Evolutionary conservation across 2,329 filamentous ascomycete species (phyloP).

Genomic region (Penicillium verrucosum): DNA sequence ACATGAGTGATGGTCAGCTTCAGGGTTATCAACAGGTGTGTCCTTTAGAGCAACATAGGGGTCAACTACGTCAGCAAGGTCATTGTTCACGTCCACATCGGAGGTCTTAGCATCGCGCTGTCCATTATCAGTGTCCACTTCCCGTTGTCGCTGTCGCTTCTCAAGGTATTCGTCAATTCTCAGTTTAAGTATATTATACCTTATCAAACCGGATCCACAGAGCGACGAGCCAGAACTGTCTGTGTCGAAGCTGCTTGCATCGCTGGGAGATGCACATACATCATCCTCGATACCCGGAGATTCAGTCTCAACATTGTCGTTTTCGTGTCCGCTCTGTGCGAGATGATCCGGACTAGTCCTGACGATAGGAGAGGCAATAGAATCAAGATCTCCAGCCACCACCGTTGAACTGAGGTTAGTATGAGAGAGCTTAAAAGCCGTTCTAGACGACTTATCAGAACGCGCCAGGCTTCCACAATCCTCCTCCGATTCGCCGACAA

Average conservation of each 20-base stretch:
- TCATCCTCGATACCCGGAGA: background rate
- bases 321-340: background rate
- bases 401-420: background rate
- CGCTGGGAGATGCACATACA: background rate
- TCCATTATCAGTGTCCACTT: background rate
- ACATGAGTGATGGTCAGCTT: background rate
- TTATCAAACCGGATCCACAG: background rate
- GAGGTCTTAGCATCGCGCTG: background rate
- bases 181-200: background rate
- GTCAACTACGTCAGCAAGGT: background rate
- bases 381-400: background rate
- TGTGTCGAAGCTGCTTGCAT: background rate
- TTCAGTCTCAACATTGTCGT: background rate
- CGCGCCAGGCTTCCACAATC: background rate
- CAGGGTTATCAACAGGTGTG: background rate
- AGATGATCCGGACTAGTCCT: background rate
- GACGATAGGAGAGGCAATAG: background rate
- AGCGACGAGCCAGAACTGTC: background rate
- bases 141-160: background rate
- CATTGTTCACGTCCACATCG: background rate
- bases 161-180: background rate
- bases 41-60: background rate
- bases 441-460: background rate
- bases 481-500: background rate
- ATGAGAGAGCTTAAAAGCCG: background rate